Conservation (phyloP, 1,284 basidiomycete genomes). For the Rhodofomes roseus region DNA sequence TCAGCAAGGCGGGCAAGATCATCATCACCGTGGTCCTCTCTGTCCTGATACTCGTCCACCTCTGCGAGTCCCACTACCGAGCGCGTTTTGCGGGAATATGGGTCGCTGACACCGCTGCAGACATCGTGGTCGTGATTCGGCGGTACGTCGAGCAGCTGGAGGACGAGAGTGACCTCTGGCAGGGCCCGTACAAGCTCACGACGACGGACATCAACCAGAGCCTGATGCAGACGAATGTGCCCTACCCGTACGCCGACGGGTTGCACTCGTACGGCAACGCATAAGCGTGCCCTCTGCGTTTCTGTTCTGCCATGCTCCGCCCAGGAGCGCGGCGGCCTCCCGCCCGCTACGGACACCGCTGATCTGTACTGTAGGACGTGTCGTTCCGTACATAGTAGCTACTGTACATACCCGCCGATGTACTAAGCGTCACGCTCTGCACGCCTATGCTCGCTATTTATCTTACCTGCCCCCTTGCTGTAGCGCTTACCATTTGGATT, state of each 20-base stretch:
- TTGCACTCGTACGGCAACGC: constrained; percentile 26
- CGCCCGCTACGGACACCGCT: no score
- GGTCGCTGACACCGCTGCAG: constrained; percentile 12
- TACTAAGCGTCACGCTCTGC: no score
- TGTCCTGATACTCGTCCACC: constrained; percentile 43
- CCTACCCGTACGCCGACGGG: constrained; percentile 31
- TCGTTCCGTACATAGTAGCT: no score
- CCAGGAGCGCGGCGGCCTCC: no score
- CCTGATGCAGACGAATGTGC: constrained; percentile 19
- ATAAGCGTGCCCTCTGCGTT: no score
- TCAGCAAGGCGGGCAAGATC: constrained; percentile 24
- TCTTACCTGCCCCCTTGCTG: no score
- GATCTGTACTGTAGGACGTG: no score
- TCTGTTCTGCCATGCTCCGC: no score
- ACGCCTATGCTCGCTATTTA: no score
- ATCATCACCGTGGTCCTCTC: constrained; percentile 22
- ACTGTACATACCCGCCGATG: no score
- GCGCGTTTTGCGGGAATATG: background rate
- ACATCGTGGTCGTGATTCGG: constrained; percentile 28
- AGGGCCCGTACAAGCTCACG: constrained; percentile 23
- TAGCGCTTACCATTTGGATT: no score
- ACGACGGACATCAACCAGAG: constrained; percentile 24
- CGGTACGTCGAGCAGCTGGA: constrained; percentile 30
- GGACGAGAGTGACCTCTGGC: constrained; percentile 22
- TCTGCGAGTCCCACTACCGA: constrained; percentile 44